A percentile compares a stretch with the other conserved stretches of the same genome.
phyloP scores from a whole-genome alignment of 495 filamentous ascomycete genomes.

The Aspergillus avenaceus region DNA sequence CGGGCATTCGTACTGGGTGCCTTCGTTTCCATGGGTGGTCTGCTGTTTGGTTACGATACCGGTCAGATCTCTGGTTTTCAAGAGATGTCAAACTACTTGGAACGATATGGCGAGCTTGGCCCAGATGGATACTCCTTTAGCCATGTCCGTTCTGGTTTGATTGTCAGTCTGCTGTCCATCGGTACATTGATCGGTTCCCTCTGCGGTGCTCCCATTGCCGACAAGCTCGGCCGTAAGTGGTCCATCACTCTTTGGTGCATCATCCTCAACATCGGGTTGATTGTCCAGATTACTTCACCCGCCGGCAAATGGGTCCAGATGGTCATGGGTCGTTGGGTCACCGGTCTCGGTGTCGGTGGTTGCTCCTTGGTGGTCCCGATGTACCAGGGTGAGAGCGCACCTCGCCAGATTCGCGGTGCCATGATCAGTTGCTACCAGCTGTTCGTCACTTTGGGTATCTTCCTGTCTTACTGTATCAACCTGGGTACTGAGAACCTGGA shows the following conservation, averaged over 20 bases:
- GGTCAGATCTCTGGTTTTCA: conserved; percentile 58
- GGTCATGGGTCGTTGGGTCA: conserved; percentile 54
- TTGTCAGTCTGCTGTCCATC: conserved; percentile 56
- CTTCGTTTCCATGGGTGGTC: conserved; percentile 64
- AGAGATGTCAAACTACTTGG: conserved; percentile 50
- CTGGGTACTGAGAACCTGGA: conserved; percentile 57
- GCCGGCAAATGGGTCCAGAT: conserved; percentile 49
- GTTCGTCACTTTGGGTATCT: conserved; percentile 84
- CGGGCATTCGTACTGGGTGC: conserved; percentile 48
- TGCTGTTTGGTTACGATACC: conserved; percentile 53
- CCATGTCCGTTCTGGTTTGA: conserved; percentile 47
- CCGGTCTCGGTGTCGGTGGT: conserved; percentile 65
- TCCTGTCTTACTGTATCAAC: conserved; percentile 75
- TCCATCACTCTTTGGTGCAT: conserved; percentile 52
- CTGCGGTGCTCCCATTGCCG: conserved; percentile 50
- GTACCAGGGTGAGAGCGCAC: conserved; percentile 69
- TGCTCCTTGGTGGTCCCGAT: conserved; percentile 68
- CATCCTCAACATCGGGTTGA: conserved; percentile 60
- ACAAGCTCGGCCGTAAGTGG: conserved; percentile 49
- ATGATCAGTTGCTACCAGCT: conserved; percentile 75
- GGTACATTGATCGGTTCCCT: conserved; percentile 67
- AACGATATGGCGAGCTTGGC: conserved; percentile 37
- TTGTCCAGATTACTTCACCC: conserved; percentile 61
- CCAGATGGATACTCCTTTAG: conserved; percentile 39
- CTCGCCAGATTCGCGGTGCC: conserved; percentile 61